Percentiles rank a stretch among this genome's conserved stretches.
phyloP scores from a whole-genome alignment of 2,329 filamentous ascomycete genomes.

The Fusarium sambucinum region DNA sequence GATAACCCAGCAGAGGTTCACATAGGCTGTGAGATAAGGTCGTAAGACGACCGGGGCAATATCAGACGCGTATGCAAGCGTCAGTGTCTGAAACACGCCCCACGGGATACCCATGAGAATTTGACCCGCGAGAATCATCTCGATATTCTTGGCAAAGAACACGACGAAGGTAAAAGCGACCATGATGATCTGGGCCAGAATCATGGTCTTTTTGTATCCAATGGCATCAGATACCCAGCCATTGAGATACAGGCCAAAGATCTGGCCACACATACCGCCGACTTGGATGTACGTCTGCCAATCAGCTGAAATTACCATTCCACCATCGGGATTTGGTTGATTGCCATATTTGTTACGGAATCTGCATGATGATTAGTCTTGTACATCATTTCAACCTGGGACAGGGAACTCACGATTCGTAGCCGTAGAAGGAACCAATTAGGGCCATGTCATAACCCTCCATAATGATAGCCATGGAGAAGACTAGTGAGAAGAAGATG shows the following conservation, averaged over 20 bases:
- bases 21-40: slow-evolving; percentile 62
- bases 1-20: slow-evolving; percentile 64
- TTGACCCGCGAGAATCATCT: slow-evolving; percentile 66
- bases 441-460: slow-evolving; percentile 58
- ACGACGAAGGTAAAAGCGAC: slow-evolving; percentile 68
- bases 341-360: slow-evolving; percentile 64
- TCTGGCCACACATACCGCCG: slow-evolving; percentile 66
- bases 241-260: slow-evolving; percentile 71
- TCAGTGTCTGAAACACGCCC: slow-evolving; percentile 65
- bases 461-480: slow-evolving; percentile 58
- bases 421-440: slow-evolving; percentile 58
- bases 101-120: slow-evolving; percentile 69
- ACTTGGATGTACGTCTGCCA: slow-evolving; percentile 54
- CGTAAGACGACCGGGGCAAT: slow-evolving; percentile 71
- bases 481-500: slow-evolving; percentile 57
- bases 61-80: slow-evolving; percentile 73
- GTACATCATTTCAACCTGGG: too few species aligned
- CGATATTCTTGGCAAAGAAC: slow-evolving; percentile 68
- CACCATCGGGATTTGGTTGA: slow-evolving; percentile 32
- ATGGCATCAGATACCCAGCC: slow-evolving; percentile 71
- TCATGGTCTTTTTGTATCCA: slow-evolving; percentile 70
- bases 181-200: slow-evolving; percentile 63
- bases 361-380: slow-evolving; percentile 11
- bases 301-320: slow-evolving; percentile 40
- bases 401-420: slow-evolving; percentile 43